These are phyloP conservation scores for Vicia faba DNA, from an alignment of 306 rosid species.

Conservation along the genomic window DNA sequence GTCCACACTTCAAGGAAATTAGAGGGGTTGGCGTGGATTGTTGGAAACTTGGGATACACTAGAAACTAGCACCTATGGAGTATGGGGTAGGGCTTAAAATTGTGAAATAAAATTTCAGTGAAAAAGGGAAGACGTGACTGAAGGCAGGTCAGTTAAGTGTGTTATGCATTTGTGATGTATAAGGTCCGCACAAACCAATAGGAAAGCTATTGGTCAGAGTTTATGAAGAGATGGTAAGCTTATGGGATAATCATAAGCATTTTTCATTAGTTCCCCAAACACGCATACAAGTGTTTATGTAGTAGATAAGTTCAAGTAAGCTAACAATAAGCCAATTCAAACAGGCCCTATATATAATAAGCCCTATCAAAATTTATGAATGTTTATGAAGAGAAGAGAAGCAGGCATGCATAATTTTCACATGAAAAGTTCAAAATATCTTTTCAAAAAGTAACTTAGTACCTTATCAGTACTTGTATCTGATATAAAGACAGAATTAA, in stretches of 20 bases:
- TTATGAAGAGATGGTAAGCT: background rate
- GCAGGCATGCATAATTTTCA: background rate
- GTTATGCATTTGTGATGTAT: background rate
- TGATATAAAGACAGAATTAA: slow-evolving; percentile 86
- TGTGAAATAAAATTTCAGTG: background rate
- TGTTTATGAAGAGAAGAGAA: slow-evolving; percentile 1
- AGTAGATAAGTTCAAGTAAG: background rate
- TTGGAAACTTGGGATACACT: background rate
- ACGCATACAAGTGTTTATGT: background rate
- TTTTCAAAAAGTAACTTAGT: slow-evolving; percentile 23
- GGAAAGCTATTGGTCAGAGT: background rate
- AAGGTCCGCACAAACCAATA: background rate
- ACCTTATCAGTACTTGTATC: slow-evolving; percentile 99
- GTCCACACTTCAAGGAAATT: too few relatives aligned
- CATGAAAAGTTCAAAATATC: slow-evolving; percentile 1
- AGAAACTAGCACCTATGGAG: background rate
- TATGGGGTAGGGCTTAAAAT: background rate
- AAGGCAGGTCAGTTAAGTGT: background rate
- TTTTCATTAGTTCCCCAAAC: background rate
- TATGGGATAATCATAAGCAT: background rate
- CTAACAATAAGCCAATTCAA: background rate
- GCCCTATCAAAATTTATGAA: background rate
- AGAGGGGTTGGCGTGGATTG: background rate
- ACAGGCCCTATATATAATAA: background rate
- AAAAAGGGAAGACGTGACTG: background rate